A percentile compares a stretch with the other conserved stretches of the same genome.
Conservation (phyloP, 495 filamentous ascomycete genomes). For the Schizothecium vesticola region DNA sequence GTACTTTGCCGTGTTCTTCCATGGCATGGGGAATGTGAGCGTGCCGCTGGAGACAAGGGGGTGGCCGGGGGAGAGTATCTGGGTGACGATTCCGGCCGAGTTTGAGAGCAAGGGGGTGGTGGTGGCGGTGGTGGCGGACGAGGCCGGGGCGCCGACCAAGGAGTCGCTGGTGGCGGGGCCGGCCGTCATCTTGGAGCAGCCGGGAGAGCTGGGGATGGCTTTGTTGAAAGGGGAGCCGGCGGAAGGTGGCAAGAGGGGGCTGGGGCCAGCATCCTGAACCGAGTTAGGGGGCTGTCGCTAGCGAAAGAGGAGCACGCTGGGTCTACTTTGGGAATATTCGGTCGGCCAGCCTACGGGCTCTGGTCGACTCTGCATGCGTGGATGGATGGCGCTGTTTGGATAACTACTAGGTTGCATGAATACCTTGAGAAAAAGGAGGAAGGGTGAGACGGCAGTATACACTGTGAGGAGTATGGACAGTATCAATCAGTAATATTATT, state of each 20-base stretch:
- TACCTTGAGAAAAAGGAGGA: too few species aligned
- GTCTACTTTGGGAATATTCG: neutral
- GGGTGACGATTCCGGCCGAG: conserved; percentile 37
- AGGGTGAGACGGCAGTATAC: neutral
- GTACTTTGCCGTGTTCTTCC: conserved; percentile 52
- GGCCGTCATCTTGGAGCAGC: conserved; percentile 38
- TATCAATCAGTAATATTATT: neutral
- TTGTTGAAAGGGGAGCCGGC: conserved; percentile 3
- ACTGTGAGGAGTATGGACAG: neutral
- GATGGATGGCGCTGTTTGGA: neutral
- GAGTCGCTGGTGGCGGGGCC: conserved; percentile 39
- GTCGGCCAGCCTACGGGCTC: too few species aligned
- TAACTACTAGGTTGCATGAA: neutral
- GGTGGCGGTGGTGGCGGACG: conserved; percentile 41
- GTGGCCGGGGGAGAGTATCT: conserved; percentile 27
- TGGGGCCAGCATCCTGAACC: neutral
- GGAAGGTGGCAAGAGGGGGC: neutral
- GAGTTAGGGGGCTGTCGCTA: too few species aligned
- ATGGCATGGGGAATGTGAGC: conserved; percentile 40
- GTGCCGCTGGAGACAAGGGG: conserved; percentile 37
- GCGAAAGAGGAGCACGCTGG: too few species aligned
- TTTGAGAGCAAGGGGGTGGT: conserved; percentile 49
- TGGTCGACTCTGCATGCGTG: too few species aligned
- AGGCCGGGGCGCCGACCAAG: conserved; percentile 41
- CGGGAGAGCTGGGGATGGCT: conserved; percentile 16